Evolutionary conservation across 129 eudicot genomes (phyloP).

Genomic region (Pseudognaphalium luteoalbum): DNA sequence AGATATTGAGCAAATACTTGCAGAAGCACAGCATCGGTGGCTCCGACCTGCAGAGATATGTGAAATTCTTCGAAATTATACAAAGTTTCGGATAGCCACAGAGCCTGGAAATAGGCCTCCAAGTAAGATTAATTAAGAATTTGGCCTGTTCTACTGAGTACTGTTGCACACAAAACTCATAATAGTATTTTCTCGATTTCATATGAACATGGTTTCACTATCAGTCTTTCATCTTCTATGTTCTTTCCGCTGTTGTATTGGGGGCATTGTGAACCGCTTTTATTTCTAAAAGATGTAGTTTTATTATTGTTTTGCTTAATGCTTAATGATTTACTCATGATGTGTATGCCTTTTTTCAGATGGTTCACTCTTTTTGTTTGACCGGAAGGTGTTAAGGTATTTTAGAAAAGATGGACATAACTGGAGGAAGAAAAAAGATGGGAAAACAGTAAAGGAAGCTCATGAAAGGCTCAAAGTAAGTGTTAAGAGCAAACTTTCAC

Average conservation of each 20-base stretch:
- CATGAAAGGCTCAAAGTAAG: conserved; percentile 97
- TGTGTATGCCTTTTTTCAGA: conserved; percentile 45
- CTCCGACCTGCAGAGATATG: conserved; percentile 95
- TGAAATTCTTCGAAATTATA: conserved; percentile 79
- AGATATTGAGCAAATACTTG: conserved; percentile 84
- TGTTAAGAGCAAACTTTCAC: conserved; percentile 10
- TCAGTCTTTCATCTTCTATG: not conserved
- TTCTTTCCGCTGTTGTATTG: not conserved
- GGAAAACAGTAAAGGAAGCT: conserved; percentile 98
- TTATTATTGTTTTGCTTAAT: not conserved
- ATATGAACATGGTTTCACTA: not conserved
- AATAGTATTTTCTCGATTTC: not conserved
- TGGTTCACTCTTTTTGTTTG: conserved; percentile 98
- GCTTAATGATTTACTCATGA: not conserved
- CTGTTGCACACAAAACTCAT: not conserved
- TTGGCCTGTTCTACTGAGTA: not conserved
- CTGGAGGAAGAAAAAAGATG: conserved; percentile 98
- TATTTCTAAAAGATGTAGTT: not conserved
- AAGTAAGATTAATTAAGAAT: conserved; percentile 44
- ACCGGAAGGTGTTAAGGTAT: conserved; percentile 91
- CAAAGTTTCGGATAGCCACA: conserved; percentile 67
- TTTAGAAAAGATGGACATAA: conserved; percentile 96
- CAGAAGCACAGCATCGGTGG: conserved; percentile 95
- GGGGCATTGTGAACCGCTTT: not conserved
- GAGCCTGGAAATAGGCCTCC: conserved; percentile 91